A percentile compares a stretch with the other conserved stretches of the same genome.
Evolutionary conservation across 2,329 filamentous ascomycete genomes (phyloP).

Genomic region (Aspergillus thermomutatus): DNA sequence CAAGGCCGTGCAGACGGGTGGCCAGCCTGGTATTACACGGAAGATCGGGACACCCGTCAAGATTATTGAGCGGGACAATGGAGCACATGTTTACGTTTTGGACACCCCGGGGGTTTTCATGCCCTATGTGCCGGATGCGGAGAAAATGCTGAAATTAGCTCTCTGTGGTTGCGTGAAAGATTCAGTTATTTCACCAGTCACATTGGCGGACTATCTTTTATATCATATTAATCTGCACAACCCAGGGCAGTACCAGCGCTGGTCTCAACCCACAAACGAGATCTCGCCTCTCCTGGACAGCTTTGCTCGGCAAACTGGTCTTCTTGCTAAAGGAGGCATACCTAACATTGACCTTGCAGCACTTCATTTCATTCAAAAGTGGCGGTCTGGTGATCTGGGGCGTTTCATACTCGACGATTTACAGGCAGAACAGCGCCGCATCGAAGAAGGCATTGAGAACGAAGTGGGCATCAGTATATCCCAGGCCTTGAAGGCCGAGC

Average conservation of each 20-base stretch:
- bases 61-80: constrained; percentile 59
- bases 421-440: constrained; percentile 56
- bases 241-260: constrained; percentile 61
- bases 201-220: constrained; percentile 85
- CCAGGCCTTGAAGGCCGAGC: constrained; percentile 42
- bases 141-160: constrained; percentile 92
- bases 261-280: constrained; percentile 75
- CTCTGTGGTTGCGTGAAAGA: constrained; percentile 89
- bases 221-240: constrained; percentile 73
- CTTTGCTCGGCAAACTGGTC: constrained; percentile 71
- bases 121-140: constrained; percentile 79
- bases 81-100: constrained; percentile 71
- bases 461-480: constrained; percentile 39
- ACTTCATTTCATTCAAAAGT: constrained; percentile 75
- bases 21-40: constrained; percentile 84
- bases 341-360: constrained; percentile 71
- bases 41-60: constrained; percentile 82
- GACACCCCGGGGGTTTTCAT: constrained; percentile 96
- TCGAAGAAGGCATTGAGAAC: constrained; percentile 27
- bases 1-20: constrained; percentile 81
- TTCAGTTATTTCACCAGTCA: constrained; percentile 71
- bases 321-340: constrained; percentile 68
- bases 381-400: constrained; percentile 73
- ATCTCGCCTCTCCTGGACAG: constrained; percentile 67
- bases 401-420: constrained; percentile 77